Base-by-base conservation (phyloP, 1,284 basidiomycete genomes). In the Puccinia novopanici region DNA sequence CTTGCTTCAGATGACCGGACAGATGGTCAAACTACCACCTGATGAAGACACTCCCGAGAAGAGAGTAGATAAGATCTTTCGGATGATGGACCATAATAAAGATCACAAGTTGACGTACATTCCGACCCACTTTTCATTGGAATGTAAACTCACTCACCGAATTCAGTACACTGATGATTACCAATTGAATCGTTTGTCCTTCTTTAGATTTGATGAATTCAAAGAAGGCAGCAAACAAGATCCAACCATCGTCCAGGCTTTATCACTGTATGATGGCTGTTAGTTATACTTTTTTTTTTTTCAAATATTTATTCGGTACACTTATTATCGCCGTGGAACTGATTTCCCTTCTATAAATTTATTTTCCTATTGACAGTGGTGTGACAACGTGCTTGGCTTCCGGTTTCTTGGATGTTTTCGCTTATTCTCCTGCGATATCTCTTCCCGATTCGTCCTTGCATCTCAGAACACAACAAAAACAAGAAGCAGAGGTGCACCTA, bases 11-110 rank as follows among this genome's bases (percentile, higher is more conserved):
- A 85, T 86, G 85, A 86, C 85, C 5, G 96, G 97, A 17, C 92
- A 97, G 86, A 98, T 99, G 95, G 96, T 99, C 84, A 96, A 95
- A 86, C 90, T 99, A 37, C 96, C 97, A 22, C 89, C 91, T 71
- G 97, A 99, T 86, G 97, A 99, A 87, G 95, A 99, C 87, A 99
- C 97, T 24, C 97, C 97, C 0, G 95, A 98, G 87, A 99, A 99
- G 94, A 91, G 95, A 54, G 95, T 98, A 81, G 93, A 96, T 88
- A 98, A 98, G 82, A 84, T 85, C 77, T 84, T 84, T 68, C 81
- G 82, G n/a, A 77, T 83, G 65, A 85, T 85, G 84, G 83, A 84
- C 71, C 78, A 83, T 75, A 84, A 84, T 78, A 77, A 82, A 70
- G 83, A 84, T 75, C 82, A 84, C 52, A 81, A 84, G 71, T 79